A percentile compares a stretch with the other conserved stretches of the same genome.
Conservation (phyloP, 305 asterid genomes). For the Withania somnifera region DNA sequence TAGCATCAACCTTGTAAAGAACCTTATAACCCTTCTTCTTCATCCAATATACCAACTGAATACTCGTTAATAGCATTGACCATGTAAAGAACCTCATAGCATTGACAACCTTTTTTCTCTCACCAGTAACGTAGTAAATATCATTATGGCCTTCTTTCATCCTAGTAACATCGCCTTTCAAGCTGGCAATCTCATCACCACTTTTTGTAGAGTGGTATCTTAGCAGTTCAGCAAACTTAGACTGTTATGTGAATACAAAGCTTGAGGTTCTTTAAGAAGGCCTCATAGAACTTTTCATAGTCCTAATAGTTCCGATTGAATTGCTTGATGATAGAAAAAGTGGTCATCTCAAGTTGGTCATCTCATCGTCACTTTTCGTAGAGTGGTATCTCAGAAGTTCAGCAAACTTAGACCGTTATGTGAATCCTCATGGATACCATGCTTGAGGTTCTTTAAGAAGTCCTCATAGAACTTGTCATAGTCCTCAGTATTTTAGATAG, state of each 20-base stretch:
- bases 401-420: slow-evolving; percentile 24
- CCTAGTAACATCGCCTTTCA: slow-evolving; percentile 27
- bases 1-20: slow-evolving; percentile 29
- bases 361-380: slow-evolving; percentile 49
- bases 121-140: slow-evolving; percentile 22
- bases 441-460: slow-evolving; percentile 50
- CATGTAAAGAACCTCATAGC: slow-evolving; percentile 24
- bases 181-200: slow-evolving; percentile 31
- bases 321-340: too few relatives aligned
- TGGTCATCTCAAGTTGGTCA: slow-evolving; percentile 25
- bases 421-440: slow-evolving; percentile 25
- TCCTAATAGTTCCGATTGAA: too few relatives aligned
- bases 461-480: slow-evolving; percentile 61
- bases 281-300: slow-evolving; percentile 56
- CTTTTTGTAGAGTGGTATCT: slow-evolving; percentile 50
- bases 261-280: slow-evolving; percentile 54
- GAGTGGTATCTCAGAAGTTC: slow-evolving; percentile 30
- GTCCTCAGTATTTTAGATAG: too few relatives aligned
- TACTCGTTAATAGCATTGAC: slow-evolving; percentile 31
- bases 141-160: slow-evolving; percentile 26
- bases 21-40: slow-evolving; percentile 25
- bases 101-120: slow-evolving; percentile 25
- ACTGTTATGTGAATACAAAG: slow-evolving; percentile 25
- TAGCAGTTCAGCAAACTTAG: slow-evolving; percentile 22
- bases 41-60: slow-evolving; percentile 17